Percentiles rank a stretch among this genome's conserved stretches.
Conservation (phyloP, 106 monocot species). For the Dendrobium huoshanense region DNA sequence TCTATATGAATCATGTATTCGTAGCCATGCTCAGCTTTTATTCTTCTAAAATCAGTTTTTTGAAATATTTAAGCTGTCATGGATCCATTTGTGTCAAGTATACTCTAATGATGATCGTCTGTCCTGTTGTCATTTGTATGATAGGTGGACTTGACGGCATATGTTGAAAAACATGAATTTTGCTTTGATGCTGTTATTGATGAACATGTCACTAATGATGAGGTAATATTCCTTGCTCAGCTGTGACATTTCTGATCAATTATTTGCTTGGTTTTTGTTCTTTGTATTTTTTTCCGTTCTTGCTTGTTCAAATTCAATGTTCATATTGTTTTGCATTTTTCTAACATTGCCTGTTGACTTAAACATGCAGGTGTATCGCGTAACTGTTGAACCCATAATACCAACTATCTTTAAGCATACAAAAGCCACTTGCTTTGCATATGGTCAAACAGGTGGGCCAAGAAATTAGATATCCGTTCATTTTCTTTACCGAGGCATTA, state of each 20-base stretch:
- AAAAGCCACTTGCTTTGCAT: slow-evolving; percentile 94
- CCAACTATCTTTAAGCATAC: slow-evolving; percentile 78
- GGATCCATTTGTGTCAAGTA: neutral
- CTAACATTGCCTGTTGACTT: neutral
- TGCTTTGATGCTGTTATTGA: slow-evolving; percentile 78
- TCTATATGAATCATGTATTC: neutral
- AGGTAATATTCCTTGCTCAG: slow-evolving; percentile 38
- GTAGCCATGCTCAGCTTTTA: neutral
- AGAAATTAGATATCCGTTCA: neutral
- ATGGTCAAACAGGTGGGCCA: slow-evolving; percentile 75
- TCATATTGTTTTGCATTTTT: neutral
- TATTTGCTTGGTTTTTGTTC: neutral
- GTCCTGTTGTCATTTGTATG: neutral
- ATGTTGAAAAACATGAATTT: slow-evolving; percentile 88
- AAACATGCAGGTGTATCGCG: slow-evolving; percentile 63
- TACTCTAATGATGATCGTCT: neutral
- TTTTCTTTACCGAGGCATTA: neutral
- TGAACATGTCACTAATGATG: slow-evolving; percentile 78
- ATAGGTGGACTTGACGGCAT: slow-evolving; percentile 85
- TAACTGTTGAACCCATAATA: slow-evolving; percentile 86
- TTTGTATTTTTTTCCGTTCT: neutral
- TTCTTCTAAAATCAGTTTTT: neutral
- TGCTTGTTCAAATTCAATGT: neutral
- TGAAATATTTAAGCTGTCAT: slow-evolving; percentile 1
- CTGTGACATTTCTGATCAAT: neutral